Evolutionary conservation across 306 rosid genomes (phyloP).

Genomic region (Quercus agrifolia): DNA sequence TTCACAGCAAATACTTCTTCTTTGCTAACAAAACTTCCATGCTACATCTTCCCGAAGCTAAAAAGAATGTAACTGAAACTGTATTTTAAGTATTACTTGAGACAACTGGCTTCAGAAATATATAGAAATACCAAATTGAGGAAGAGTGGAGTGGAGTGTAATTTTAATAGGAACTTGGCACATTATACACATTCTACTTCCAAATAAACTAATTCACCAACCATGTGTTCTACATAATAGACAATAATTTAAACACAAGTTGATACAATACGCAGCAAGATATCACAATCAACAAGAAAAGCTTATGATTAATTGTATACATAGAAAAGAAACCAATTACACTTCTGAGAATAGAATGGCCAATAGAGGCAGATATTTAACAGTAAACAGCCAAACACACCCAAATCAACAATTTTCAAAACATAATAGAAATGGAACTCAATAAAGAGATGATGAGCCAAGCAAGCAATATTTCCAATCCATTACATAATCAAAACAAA

Average conservation of each 20-base stretch:
- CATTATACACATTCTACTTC: not conserved
- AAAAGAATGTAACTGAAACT: too few relatives aligned
- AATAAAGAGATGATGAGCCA: conserved; percentile 12
- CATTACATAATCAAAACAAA: conserved; percentile 2
- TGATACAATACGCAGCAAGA: not conserved
- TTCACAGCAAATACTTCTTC: not conserved
- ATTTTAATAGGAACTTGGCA: not conserved
- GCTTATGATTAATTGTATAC: not conserved
- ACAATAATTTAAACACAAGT: conserved; percentile 1
- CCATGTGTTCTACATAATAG: conserved; percentile 11
- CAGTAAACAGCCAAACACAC: not conserved
- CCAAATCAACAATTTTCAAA: not conserved
- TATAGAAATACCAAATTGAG: not conserved
- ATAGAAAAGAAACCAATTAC: conserved; percentile 5
- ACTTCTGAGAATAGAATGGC: not conserved
- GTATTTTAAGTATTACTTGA: not conserved
- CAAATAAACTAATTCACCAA: conserved; percentile 8
- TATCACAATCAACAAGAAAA: conserved; percentile 8
- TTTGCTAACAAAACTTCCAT: too few relatives aligned
- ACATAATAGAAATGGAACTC: conserved; percentile 6
- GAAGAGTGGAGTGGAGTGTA: not conserved
- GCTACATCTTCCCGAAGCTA: too few relatives aligned
- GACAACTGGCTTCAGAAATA: not conserved
- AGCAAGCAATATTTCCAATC: not conserved
- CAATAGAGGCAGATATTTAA: not conserved